These are phyloP conservation scores for Breviolum minutum DNA, from an alignment of 73 alveolate species.

Conservation along the genomic window DNA sequence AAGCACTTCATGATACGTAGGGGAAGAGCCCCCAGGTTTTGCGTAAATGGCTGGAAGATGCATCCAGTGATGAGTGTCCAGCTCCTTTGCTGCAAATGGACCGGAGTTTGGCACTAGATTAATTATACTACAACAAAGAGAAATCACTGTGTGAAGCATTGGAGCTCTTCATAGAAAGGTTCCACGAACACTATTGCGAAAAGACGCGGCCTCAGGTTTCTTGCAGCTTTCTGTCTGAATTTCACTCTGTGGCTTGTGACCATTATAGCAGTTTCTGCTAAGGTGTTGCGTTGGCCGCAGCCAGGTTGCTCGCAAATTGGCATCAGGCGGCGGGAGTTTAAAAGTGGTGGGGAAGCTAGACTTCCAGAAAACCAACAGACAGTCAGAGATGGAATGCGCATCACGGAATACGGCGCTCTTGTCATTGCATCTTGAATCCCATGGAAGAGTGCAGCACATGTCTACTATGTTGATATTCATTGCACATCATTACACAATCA, in stretches of 20 bases:
- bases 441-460: neutral
- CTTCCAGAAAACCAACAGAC: neutral
- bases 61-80: conserved; percentile 47
- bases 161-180: neutral
- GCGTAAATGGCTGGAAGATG: conserved; percentile 23
- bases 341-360: too few relatives aligned
- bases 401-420: too few relatives aligned
- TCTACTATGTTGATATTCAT: neutral
- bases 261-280: neutral
- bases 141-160: neutral
- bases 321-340: conserved; percentile 22
- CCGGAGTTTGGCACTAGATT: neutral
- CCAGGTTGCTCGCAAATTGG: neutral
- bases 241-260: neutral
- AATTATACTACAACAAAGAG: neutral
- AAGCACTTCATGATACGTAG: too few relatives aligned
- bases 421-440: neutral
- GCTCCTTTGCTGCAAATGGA: neutral
- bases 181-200: conserved; percentile 27
- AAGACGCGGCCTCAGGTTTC: conserved; percentile 29
- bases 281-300: conserved; percentile 60
- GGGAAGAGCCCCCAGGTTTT: neutral
- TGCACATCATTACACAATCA: neutral
- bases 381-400: neutral
- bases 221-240: too few relatives aligned